Evolutionary conservation across 495 filamentous ascomycete species (phyloP), one percentile per base, ranked within the genome.

Genomic region (Daldinia caldariorum): DNA sequence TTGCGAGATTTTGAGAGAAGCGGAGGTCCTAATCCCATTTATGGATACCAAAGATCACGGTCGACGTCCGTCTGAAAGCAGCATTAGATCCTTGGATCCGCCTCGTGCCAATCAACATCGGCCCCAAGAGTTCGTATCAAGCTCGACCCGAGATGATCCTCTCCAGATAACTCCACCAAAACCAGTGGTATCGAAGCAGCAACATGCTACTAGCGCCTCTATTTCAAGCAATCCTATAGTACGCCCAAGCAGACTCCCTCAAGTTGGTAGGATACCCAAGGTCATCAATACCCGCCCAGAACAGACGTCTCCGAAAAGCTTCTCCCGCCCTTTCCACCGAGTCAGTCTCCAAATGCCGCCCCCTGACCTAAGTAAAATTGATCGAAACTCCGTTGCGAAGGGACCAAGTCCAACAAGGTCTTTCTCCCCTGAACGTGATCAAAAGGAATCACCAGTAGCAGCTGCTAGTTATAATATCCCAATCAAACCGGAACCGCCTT

Each of bases 241-340:
- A 13, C 80, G 81, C 9, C 81, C 79, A 7, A 83, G 80, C 64
- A 78, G 85, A 63, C 81, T 97, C 31, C 87, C 89, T 39, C 94
- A 93, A 72, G 89, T 98, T 60, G 94, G 94, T 12, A 90, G 94
- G 9, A 98, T 98, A 66, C 94, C 94, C 20, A 89, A 89, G 70
- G 93, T 97, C 10, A 87, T 94, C 38, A 94, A 90, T 43, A 90
- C 90, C 61, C 86, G 89, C 50, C 86, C 89, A 38, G 88, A 91
- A 67, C 86, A 84, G 59, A 89, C 89, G 5, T 88, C 92, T 3
- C 84, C 90, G 13, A 90, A 90, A 76, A 97, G 94, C 14, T 97
- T 96, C 75, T 97, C 94, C 1, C 83, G 94, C 43, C 94, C 94
- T 1, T 93, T 93, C 72, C 86, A 83, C 61, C 77, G 83, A 34